Conservation (phyloP, 176 grass and related monocot species). For the Hsuehochloa calcarea region DNA sequence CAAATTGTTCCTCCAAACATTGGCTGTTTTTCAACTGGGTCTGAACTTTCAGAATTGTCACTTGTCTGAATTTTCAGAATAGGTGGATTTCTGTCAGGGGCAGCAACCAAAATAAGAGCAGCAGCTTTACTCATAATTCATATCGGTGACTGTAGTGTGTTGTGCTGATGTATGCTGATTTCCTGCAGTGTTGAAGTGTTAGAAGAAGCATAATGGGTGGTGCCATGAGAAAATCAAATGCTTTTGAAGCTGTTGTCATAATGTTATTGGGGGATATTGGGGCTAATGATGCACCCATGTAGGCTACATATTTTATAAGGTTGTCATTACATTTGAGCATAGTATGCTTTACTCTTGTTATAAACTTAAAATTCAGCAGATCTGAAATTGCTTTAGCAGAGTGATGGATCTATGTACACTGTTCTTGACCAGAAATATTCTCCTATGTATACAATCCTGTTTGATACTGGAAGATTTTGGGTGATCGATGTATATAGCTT, state of each 20-base stretch:
- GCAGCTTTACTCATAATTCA: not conserved
- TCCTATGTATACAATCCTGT: not conserved
- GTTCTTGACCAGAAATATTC: not conserved
- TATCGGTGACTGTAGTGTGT: not conserved
- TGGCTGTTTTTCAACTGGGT: no score
- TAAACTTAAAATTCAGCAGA: not conserved
- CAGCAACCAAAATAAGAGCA: conserved; percentile 43
- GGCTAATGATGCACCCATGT: conserved; percentile 3
- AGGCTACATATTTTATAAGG: not conserved
- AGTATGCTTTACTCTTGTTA: not conserved
- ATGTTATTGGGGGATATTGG: not conserved
- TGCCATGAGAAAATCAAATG: not conserved
- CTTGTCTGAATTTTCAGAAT: no score
- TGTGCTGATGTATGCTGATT: conserved; percentile 36
- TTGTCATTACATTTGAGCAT: not conserved
- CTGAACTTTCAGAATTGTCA: no score
- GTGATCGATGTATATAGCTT: not conserved
- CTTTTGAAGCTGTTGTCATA: not conserved
- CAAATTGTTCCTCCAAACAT: no score
- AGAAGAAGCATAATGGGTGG: not conserved
- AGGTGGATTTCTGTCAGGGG: not conserved
- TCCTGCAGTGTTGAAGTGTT: not conserved
- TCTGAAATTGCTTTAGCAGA: not conserved
- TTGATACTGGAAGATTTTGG: not conserved
- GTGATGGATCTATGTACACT: not conserved